Conservation (phyloP, 2,329 filamentous ascomycete genomes). For the Fusarium sp. region DNA sequence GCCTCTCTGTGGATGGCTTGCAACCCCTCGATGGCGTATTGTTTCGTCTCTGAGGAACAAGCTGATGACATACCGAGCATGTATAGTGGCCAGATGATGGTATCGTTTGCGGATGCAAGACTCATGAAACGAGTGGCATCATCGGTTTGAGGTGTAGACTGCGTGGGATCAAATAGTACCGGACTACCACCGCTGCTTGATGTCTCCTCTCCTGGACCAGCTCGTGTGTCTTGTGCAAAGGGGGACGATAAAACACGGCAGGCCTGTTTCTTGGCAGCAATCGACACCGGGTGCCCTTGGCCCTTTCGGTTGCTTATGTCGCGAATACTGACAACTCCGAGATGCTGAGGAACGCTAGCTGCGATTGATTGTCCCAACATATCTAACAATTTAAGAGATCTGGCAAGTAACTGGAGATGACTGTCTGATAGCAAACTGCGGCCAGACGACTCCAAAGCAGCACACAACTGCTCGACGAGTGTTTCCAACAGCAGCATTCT, state of each 20-base stretch:
- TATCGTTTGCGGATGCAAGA: conserved; percentile 61
- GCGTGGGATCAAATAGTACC: conserved; percentile 57
- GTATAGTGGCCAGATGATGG: conserved; percentile 64
- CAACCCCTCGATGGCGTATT: conserved; percentile 60
- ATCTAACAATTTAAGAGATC: conserved; percentile 54
- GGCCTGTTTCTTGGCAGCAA: conserved; percentile 48
- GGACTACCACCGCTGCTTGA: conserved; percentile 42
- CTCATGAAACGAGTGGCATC: conserved; percentile 62
- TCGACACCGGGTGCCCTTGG: conserved; percentile 39
- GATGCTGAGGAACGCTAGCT: conserved; percentile 63
- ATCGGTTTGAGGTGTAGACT: conserved; percentile 50
- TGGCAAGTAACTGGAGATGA: conserved; percentile 54
- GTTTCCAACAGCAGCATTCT: conserved; percentile 63
- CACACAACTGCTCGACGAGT: conserved; percentile 58
- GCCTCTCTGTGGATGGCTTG: conserved; percentile 60
- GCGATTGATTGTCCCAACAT: conserved; percentile 58
- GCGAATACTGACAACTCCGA: conserved; percentile 60
- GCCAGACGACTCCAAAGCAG: conserved; percentile 20
- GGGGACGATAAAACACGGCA: conserved; percentile 49
- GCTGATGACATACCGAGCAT: conserved; percentile 62
- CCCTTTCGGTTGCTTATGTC: conserved; percentile 48
- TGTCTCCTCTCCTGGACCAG: conserved; percentile 34
- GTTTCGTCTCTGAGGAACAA: conserved; percentile 56
- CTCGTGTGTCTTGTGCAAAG: conserved; percentile 30
- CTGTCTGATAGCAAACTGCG: conserved; percentile 46